Evolutionary conservation across 768 basidiomycete genomes (phyloP), one percentile per base, ranked within the genome.

Genomic region (Piloderma croceum): DNA sequence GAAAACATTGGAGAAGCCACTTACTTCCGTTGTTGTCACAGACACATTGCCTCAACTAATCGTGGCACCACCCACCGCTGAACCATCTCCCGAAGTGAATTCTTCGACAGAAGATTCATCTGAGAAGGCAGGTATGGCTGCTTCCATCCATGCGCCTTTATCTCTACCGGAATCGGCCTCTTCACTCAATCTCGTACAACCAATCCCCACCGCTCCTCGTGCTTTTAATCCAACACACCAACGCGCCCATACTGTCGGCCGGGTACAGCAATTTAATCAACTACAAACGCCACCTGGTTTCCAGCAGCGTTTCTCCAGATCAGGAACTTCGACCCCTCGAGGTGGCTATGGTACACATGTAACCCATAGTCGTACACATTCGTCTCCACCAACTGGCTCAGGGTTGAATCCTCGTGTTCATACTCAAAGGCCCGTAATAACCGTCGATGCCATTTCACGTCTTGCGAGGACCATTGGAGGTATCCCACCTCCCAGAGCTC

Each of bases 381-480:
- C 85, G 1, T 71, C 82, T 6, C 79, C 81, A 11, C 73, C 79
- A 35, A 56, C 65, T 1, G 59, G 68, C 32, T 49, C 56, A 4
- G 41, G 53, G 45, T 40, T 51, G 51, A 58, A 54, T 27, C 62
- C 71, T 36, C 73, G 77, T 18, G 38, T 57, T 15, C 74, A 77
- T 46, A 45, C 65, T 24, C 67, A 48, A 10, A 73, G 86, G 7
- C 86, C 86, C n/a, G 70, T 88, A 32, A 73, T 89, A 49, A 82
- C 81, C 5, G 79, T 70, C 10, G 83, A 81, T 36, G 86, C 83
- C 3, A 72, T 86, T 37, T 79, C 83, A 10, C 68, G 69, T 42
- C 58, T 89, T 23, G 79, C 77, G 20, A 70, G 74, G 48, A 77
- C 80, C 7, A 77, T 87, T 29, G 81, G 76, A 18, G 54, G 58